phyloP scores from a whole-genome alignment of 1,284 basidiomycete species.

The Cutaneotrichosporon cavernicola region DNA sequence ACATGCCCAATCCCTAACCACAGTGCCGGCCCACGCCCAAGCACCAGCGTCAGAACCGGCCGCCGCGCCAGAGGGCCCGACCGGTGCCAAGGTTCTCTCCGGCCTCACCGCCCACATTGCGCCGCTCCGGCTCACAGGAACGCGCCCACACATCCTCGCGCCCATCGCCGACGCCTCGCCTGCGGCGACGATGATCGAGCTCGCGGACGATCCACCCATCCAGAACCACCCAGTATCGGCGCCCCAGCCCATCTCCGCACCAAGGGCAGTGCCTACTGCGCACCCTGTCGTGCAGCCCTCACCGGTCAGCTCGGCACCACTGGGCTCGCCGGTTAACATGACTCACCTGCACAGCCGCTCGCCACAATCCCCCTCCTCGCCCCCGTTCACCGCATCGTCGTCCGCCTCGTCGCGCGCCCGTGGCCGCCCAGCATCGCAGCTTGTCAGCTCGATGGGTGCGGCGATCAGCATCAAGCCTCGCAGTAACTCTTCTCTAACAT shows the following conservation, averaged over 20 bases:
- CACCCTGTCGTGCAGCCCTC: background rate
- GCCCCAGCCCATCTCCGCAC: background rate
- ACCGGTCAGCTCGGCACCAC: background rate
- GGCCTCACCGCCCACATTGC: background rate
- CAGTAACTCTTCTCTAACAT: constrained; percentile 31
- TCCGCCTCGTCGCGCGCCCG: constrained; percentile 7
- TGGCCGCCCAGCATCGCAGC: constrained; percentile 7
- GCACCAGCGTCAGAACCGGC: background rate
- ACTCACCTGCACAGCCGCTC: constrained; percentile 1
- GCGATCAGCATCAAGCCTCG: constrained; percentile 25
- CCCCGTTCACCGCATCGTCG: background rate
- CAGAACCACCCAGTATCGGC: background rate
- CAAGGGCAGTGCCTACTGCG: background rate
- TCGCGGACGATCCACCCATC: constrained; percentile 2
- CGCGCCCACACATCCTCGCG: background rate
- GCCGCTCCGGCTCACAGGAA: background rate
- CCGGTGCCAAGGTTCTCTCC: background rate
- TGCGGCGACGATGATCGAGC: background rate
- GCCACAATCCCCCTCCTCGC: constrained; percentile 5
- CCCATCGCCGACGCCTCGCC: constrained; percentile 3
- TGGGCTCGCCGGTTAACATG: background rate
- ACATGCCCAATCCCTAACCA: background rate
- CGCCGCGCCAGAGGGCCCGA: background rate
- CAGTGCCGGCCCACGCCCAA: background rate
- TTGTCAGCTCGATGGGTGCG: constrained; percentile 1